Base-by-base conservation (phyloP, 805 yeast species). In the Candida montana region DNA sequence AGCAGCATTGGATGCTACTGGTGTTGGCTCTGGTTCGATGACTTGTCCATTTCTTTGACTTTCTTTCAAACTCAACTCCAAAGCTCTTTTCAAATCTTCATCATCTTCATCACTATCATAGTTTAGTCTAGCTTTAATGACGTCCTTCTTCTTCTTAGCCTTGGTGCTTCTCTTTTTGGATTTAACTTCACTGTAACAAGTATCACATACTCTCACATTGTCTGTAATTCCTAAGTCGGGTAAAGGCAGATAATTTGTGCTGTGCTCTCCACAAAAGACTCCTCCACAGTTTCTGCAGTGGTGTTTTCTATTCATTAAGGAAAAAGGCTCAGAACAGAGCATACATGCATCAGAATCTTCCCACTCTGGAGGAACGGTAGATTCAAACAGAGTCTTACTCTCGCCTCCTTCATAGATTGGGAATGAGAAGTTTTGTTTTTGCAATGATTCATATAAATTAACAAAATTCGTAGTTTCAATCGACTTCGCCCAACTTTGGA, bases 211-310 rank as follows among this genome's bases (percentile, higher is more conserved):
- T 41, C 99, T 72, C 1, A 91, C 98, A 0, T 95, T 87, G 41
- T 83, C 87, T 49, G 77, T 76, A 31, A 93, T 87, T 0, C 99
- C 99, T 37, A 87, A 70, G 35, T 83, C 81, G 0, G 95, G 91
- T 42, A 93, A 67, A 9, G 90, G 81, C 27, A 80, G 68, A 37
- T 62, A 69, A 50, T 85, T 77, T 2, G 82, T 67, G n/a, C 97
- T 87, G 62, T 95, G 95, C 6, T 77, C 73, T 49, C 85, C 90
- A 61, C 95, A 81, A 57, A 74, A 91, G 0, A 88, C 96, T 4
- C 97, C 97, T 19, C 99, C 99, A 65, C 99, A 93, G 39, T 95
- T 83, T 40, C 99, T 74, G 62, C 99, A 93, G 63, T 93, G 99
- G 61, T 93, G 99, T 59, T 91, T 89, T 56, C 99, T 74, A 59